Evolutionary conservation across 2,329 filamentous ascomycete genomes (phyloP).

Genomic region (Penicillium sp.): DNA sequence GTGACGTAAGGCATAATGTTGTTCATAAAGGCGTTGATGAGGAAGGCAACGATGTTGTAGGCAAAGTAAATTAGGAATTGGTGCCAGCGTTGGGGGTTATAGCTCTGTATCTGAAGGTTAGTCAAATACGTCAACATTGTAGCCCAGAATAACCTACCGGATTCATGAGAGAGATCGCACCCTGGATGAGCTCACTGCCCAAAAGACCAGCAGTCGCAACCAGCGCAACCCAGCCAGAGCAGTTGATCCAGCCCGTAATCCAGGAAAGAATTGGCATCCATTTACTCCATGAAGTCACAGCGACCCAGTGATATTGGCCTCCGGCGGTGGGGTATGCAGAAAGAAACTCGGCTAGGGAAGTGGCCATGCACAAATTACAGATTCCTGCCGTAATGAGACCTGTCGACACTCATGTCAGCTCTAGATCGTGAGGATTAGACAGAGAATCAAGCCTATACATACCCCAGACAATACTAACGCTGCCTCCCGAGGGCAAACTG

Average conservation of each 20-base stretch:
- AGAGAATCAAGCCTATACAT: slow-evolving; percentile 1
- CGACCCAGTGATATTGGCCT: slow-evolving; percentile 71
- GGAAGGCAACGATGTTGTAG: slow-evolving; percentile 59
- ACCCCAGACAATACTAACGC: slow-evolving; percentile 72
- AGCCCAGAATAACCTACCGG: slow-evolving; percentile 31
- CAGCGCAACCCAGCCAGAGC: slow-evolving; percentile 67
- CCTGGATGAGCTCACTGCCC: slow-evolving; percentile 64
- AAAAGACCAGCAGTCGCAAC: slow-evolving; percentile 67
- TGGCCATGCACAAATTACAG: slow-evolving; percentile 68
- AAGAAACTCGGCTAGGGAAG: slow-evolving; percentile 68
- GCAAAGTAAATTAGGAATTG: slow-evolving; percentile 70
- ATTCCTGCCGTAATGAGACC: slow-evolving; percentile 58
- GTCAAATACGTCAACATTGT: neutral
- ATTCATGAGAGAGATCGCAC: slow-evolving; percentile 62
- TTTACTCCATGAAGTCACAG: slow-evolving; percentile 53
- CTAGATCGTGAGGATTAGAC: neutral
- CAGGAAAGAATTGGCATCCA: slow-evolving; percentile 65
- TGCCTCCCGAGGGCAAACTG: slow-evolving; percentile 67
- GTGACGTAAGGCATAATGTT: slow-evolving; percentile 62
- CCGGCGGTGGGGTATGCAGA: slow-evolving; percentile 61
- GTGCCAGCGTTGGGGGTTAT: slow-evolving; percentile 62
- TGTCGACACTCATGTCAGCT: slow-evolving; percentile 10
- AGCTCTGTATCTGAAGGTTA: slow-evolving; percentile 33
- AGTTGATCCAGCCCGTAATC: slow-evolving; percentile 67
- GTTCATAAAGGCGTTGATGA: slow-evolving; percentile 65